A percentile compares a stretch with the other conserved stretches of the same genome.
Conservation (phyloP, 345 rosid genomes). For the Nasturtium officinale region DNA sequence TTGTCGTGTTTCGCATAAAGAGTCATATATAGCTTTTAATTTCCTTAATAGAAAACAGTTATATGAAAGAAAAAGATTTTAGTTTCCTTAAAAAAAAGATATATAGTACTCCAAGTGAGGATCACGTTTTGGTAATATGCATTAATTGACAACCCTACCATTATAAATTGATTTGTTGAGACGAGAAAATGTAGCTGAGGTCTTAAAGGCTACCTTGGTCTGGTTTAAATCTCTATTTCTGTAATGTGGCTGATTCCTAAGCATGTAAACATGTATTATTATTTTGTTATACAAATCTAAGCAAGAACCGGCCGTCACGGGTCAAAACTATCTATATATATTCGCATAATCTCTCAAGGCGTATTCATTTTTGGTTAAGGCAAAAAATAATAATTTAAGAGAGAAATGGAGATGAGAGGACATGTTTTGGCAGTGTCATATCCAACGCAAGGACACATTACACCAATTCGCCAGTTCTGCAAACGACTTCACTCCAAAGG, state of each 20-base stretch:
- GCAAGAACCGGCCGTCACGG: conserved; percentile 4
- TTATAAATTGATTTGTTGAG: neutral
- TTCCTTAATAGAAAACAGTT: too few species aligned
- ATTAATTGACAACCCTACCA: neutral
- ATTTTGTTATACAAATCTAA: neutral
- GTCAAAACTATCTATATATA: conserved; percentile 7
- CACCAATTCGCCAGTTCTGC: conserved; percentile 57
- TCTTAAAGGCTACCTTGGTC: neutral
- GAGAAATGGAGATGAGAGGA: conserved; percentile 25
- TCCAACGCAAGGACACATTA: conserved; percentile 58
- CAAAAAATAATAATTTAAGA: conserved; percentile 11
- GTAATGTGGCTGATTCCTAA: neutral
- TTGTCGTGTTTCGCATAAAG: too few species aligned
- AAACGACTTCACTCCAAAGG: conserved; percentile 58
- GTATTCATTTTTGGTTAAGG: conserved; percentile 1
- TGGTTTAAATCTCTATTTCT: neutral
- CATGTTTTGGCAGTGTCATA: conserved; percentile 45
- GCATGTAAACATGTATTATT: neutral
- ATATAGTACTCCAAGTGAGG: neutral
- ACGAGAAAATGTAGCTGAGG: neutral
- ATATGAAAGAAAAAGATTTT: neutral
- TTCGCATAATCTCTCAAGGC: neutral
- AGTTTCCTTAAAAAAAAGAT: neutral
- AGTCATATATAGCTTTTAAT: too few species aligned
- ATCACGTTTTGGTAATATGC: neutral